Evolutionary conservation across 179 eudicot species (phyloP), one percentile per base, ranked within the genome.

Genomic region (Patellifolia procumbens): DNA sequence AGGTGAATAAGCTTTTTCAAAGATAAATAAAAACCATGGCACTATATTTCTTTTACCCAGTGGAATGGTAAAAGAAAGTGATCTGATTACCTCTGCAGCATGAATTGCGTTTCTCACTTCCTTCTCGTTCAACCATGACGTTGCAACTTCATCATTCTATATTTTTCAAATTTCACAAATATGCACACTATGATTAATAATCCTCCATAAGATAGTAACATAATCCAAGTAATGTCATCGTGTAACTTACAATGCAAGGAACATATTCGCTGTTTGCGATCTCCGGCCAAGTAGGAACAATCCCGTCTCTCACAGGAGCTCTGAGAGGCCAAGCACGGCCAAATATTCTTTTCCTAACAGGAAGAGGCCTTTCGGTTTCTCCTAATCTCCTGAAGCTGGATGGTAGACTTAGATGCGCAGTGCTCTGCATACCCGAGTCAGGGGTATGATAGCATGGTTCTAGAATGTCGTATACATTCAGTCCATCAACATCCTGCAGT

Each of bases 311-410:
- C 3, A 93, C 99, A 3, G 96, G 92, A 73, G 99, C 99, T 83
- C 92, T 81, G 52, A 85, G 75, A 78, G 99, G 99, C 99, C 99
- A 95, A 24, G 99, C 94, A 34, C 99, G 97, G 2, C 99, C 99
- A 84, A 89, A 96, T 83, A 96, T 91, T 80, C 99, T 87, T 75
- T 88, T 96, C 79, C 99, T 87, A 42, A 96, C 97, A 12, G 92
- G 88, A 67, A 91, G 87, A 45, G 92, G 94, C 84, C 87, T 88
- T 58, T 93, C 92, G 7, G 94, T 93, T 83, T 87, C 91, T 22
- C 98, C 99, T 70, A 96, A 75, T 76, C 63, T 86, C 84, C 89
- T 84, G 81, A 95, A 95, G 86, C 98, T 95, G 17, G 78, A 59
- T 17, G 99, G 98, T 76, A 91, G 53, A 39, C 80, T 91, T 13